A percentile compares a stretch with the other conserved stretches of the same genome.
Conservation (phyloP, 306 rosid genomes). For the Fagus sylvatica region DNA sequence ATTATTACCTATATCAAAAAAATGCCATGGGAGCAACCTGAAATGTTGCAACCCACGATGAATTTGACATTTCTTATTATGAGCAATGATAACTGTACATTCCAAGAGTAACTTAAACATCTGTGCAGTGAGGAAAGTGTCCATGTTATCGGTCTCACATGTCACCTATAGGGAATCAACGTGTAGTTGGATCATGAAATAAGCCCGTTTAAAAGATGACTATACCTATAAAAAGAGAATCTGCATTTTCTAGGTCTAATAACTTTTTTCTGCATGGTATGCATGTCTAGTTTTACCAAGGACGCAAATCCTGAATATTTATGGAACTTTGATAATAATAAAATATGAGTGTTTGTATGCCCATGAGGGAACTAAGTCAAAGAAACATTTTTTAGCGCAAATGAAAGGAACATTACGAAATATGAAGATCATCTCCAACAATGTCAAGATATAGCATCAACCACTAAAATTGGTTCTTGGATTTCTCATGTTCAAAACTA, state of each 20-base stretch:
- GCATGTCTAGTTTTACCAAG: neutral
- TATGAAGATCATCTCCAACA: neutral
- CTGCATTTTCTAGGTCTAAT: neutral
- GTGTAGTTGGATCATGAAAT: neutral
- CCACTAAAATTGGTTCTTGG: neutral
- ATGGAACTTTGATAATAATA: neutral
- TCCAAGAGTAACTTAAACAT: neutral
- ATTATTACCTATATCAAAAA: no score
- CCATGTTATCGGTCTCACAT: neutral
- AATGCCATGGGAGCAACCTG: neutral
- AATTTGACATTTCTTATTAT: neutral
- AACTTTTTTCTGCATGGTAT: neutral
- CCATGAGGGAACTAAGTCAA: neutral
- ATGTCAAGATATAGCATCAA: neutral
- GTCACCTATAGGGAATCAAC: neutral
- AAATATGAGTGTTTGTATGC: neutral
- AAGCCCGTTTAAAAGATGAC: neutral
- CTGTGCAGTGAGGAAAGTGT: neutral
- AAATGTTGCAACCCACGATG: neutral
- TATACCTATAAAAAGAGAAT: no score
- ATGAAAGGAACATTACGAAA: neutral
- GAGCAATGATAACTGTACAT: neutral
- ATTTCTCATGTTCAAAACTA: neutral
- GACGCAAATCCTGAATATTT: neutral
- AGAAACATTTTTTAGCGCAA: neutral